Evolutionary conservation across 2,329 filamentous ascomycete genomes (phyloP).

Genomic region (Neonectria magnoliae): DNA sequence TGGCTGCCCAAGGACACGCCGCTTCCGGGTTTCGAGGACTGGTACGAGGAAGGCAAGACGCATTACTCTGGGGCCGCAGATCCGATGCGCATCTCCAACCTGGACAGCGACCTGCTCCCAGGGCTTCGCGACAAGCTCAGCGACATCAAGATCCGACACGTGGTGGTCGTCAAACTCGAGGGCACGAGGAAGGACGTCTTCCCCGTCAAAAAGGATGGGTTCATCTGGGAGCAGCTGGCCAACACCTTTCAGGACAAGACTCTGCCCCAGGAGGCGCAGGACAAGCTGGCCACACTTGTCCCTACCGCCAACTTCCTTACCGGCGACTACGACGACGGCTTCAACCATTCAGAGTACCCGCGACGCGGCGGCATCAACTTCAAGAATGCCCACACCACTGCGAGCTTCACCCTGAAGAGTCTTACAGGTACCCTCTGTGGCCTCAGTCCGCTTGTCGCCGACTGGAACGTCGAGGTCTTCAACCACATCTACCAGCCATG

Average conservation of each 20-base stretch:
- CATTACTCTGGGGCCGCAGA: constrained; percentile 49
- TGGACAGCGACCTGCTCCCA: constrained; percentile 42
- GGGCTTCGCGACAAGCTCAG: constrained; percentile 33
- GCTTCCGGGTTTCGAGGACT: constrained; percentile 43
- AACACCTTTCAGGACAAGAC: constrained; percentile 41
- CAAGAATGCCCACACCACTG: constrained; percentile 50
- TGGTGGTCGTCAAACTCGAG: constrained; percentile 54
- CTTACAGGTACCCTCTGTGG: constrained; percentile 53
- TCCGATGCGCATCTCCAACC: constrained; percentile 52
- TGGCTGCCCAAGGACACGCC: constrained; percentile 43
- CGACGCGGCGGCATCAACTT: constrained; percentile 40
- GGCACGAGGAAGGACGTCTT: constrained; percentile 56
- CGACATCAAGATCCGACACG: constrained; percentile 51
- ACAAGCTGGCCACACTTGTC: constrained; percentile 38
- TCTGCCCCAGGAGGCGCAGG: constrained; percentile 43
- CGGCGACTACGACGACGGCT: background rate
- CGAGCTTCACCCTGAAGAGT: constrained; percentile 54
- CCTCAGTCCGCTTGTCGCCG: constrained; percentile 50
- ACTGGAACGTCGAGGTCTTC: constrained; percentile 52
- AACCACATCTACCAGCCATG: constrained; percentile 55
- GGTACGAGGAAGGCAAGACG: constrained; percentile 31
- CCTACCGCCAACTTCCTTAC: constrained; percentile 5
- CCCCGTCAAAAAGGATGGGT: constrained; percentile 51
- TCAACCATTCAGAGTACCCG: background rate
- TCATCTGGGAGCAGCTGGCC: constrained; percentile 45